These are phyloP conservation scores for Dactylellina drechsleri DNA, from an alignment of 2,329 filamentous ascomycete species.

Conservation along the genomic window DNA sequence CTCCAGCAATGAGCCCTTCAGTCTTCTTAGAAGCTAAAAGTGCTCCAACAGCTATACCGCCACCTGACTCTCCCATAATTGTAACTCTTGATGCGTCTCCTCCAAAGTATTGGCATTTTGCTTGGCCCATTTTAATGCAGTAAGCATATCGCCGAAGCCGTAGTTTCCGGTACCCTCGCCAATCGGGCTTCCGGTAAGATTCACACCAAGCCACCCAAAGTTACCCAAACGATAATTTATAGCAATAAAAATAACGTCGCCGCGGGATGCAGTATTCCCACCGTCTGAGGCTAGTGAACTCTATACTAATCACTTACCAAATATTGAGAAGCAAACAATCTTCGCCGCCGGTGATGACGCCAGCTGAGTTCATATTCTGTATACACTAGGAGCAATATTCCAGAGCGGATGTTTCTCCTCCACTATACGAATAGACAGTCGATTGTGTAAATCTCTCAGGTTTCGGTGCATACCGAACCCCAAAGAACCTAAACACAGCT, in stretches of 20 bases:
- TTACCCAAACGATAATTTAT: slow-evolving; percentile 63
- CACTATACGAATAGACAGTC: slow-evolving; percentile 60
- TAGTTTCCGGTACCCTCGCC: slow-evolving; percentile 62
- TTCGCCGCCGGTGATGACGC: slow-evolving; percentile 60
- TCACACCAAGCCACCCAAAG: slow-evolving; percentile 29
- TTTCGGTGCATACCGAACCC: slow-evolving; percentile 64
- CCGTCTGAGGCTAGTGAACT: too few relatives aligned
- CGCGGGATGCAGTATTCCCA: slow-evolving; percentile 63
- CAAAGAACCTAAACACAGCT: slow-evolving; percentile 66
- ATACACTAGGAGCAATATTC: slow-evolving; percentile 62
- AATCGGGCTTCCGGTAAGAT: slow-evolving; percentile 59
- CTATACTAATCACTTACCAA: slow-evolving; percentile 59
- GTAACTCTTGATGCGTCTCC: slow-evolving; percentile 61
- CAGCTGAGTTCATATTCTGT: slow-evolving; percentile 60
- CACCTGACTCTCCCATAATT: slow-evolving; percentile 61
- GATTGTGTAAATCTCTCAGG: slow-evolving; percentile 65
- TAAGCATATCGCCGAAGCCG: slow-evolving; percentile 62
- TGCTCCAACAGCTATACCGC: slow-evolving; percentile 62
- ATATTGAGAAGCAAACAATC: slow-evolving; percentile 66
- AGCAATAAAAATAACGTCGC: slow-evolving; percentile 63
- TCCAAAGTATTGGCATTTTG: slow-evolving; percentile 62
- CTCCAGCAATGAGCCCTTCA: slow-evolving; percentile 65
- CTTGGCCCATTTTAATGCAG: slow-evolving; percentile 62
- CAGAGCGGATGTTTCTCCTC: slow-evolving; percentile 60
- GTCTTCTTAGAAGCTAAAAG: slow-evolving; percentile 66